Conservation (phyloP, 1,284 basidiomycete species). For the Fomitopsis betulina region DNA sequence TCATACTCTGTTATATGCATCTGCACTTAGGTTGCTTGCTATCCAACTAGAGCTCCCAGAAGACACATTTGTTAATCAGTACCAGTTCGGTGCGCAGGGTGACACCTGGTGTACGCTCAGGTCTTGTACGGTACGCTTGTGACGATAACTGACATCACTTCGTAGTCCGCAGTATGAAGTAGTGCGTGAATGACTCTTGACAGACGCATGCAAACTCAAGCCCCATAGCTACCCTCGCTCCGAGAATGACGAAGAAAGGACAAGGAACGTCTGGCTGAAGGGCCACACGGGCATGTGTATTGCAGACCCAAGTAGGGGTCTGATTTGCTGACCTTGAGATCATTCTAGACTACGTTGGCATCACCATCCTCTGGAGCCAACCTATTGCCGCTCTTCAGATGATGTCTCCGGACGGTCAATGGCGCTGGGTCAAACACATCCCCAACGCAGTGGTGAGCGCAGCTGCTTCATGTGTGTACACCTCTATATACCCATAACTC, state of each 20-base stretch:
- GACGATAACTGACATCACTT: neutral
- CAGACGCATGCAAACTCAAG: neutral
- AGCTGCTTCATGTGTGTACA: neutral
- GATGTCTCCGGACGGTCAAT: constrained; percentile 42
- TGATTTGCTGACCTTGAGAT: neutral
- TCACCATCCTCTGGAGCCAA: constrained; percentile 57
- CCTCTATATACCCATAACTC: too few species aligned
- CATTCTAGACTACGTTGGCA: constrained; percentile 44
- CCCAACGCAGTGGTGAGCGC: constrained; percentile 47
- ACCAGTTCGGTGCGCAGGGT: constrained; percentile 22
- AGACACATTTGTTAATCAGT: constrained; percentile 26
- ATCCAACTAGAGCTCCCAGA: constrained; percentile 30
- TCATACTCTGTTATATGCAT: constrained; percentile 28
- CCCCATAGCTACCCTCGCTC: constrained; percentile 27
- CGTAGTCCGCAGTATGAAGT: constrained; percentile 33
- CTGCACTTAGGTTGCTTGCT: constrained; percentile 38
- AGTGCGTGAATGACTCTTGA: constrained; percentile 20
- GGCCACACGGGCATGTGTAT: constrained; percentile 48
- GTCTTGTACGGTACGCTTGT: neutral
- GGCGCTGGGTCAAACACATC: constrained; percentile 57
- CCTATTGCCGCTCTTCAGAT: constrained; percentile 58
- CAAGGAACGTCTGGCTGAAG: constrained; percentile 56
- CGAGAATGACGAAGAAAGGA: constrained; percentile 45
- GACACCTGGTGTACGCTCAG: constrained; percentile 24
- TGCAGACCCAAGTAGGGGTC: neutral